Base-by-base conservation (phyloP, 1,139 yeast genomes). In the Candida sanyaensis region DNA sequence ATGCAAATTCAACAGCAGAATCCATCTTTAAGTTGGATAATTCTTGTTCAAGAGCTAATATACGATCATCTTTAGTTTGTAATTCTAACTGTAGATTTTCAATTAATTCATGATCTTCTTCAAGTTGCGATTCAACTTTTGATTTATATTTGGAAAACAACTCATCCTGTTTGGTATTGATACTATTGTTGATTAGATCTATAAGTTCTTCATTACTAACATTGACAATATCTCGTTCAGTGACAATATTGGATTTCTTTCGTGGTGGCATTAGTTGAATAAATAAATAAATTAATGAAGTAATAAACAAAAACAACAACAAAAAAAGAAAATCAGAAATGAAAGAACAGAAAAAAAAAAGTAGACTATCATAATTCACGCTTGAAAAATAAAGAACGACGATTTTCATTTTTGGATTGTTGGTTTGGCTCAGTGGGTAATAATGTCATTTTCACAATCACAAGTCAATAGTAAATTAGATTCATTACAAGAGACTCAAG, bases 401-500 rank as follows among this genome's bases (percentile, higher is more conserved):
- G 2, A 2, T 30, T 10, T 11, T 23, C 32, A 26, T 26, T n/a
- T n/a, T 10, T 9, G 17, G 21, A 33, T 27, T 26, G 9, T 3
- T 26, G 28, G 9, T 24, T 13, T n/a, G 1, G 21, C 3, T 17
- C 3, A 17, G 3, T 2, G 21, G 3, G 21, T 32, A 45, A 6
- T 37, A 12, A n/a, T 86, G 90, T 82, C 91, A 13, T 86, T 80
- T 59, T 73, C 89, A 1, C 72, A 77, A 46, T 84, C 79, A 38
- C 74, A 69, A 34, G 80, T 87, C 48, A 62, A 62, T 42, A 73
- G 80, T 52, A 88, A 87, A 65, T 73, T 90, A 42, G 73, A 76
- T 6, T 66, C 77, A 8, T 72, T 89, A 42, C 86, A 83, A 58
- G 96, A 87, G 55, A 84, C 96, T 0, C 96, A 87, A 61, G 95